phyloP scores from a whole-genome alignment of 2,329 filamentous ascomycete genomes.

The Raffaelea arxii region DNA sequence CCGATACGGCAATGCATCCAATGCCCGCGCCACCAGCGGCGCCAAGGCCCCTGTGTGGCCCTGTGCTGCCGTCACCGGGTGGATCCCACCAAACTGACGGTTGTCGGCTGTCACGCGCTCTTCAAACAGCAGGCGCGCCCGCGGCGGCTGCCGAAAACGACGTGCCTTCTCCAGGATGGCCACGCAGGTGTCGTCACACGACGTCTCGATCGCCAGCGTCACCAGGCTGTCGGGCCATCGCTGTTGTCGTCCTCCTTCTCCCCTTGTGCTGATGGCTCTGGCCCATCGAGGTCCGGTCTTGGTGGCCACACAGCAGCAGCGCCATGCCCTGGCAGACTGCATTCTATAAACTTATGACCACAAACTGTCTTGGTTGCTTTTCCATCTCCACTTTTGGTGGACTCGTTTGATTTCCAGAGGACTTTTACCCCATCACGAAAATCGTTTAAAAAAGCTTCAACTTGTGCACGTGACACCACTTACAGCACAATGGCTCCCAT shows the following conservation, averaged over 20 bases:
- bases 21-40: constrained; percentile 54
- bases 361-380: too few species aligned
- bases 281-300: too few species aligned
- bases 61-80: constrained; percentile 64
- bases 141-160: neutral
- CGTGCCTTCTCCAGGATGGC: constrained; percentile 58
- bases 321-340: too few species aligned
- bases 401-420: too few species aligned
- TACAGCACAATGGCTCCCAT: too few species aligned
- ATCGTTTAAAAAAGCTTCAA: too few species aligned
- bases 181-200: constrained; percentile 89
- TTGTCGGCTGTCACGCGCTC: constrained; percentile 75
- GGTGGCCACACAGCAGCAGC: too few species aligned
- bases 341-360: too few species aligned
- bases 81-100: constrained; percentile 63
- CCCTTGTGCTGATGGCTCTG: too few species aligned
- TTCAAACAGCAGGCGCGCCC: constrained; percentile 63
- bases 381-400: too few species aligned
- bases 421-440: too few species aligned
- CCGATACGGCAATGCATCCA: constrained; percentile 37
- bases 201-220: constrained; percentile 70
- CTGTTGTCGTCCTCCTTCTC: neutral
- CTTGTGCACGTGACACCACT: too few species aligned
- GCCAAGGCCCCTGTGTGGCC: constrained; percentile 68
- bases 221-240: constrained; percentile 11